These are phyloP conservation scores for Danielia oregonensis DNA, from an alignment of 805 yeast genomes.

Conservation along the genomic window DNA sequence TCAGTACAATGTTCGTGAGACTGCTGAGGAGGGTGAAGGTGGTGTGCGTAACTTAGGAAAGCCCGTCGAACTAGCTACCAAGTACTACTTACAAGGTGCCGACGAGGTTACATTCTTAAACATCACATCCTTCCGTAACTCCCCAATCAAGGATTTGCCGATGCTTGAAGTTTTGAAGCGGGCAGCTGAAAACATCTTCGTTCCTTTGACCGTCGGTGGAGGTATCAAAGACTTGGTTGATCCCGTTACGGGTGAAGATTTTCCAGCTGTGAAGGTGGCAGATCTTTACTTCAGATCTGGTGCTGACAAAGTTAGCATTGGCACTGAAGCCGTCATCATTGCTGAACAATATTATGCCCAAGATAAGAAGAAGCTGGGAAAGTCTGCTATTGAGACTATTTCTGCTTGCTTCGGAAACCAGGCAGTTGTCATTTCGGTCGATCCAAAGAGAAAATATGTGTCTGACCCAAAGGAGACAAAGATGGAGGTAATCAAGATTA, in stretches of 20 bases:
- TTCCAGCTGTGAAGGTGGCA: conserved; percentile 90
- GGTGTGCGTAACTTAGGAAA: conserved; percentile 92
- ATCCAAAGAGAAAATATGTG: conserved; percentile 86
- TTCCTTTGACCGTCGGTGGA: conserved; percentile 97
- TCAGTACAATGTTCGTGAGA: conserved; percentile 93
- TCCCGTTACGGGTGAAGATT: conserved; percentile 66
- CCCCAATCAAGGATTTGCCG: conserved; percentile 90
- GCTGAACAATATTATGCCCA: conserved; percentile 75
- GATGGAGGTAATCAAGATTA: conserved; percentile 63
- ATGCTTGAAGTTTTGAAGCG: conserved; percentile 84
- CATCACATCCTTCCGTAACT: conserved; percentile 92
- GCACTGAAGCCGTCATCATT: conserved; percentile 93
- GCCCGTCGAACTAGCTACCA: conserved; percentile 91
- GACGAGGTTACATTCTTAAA: conserved; percentile 95
- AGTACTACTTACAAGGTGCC: conserved; percentile 91
- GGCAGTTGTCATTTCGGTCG: conserved; percentile 98
- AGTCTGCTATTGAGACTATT: conserved; percentile 88
- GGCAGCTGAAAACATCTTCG: conserved; percentile 89
- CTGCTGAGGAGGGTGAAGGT: conserved; percentile 36
- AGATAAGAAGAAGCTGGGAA: conserved; percentile 61
- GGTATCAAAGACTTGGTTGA: conserved; percentile 91
- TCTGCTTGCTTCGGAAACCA: conserved; percentile 91
- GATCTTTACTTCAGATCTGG: conserved; percentile 90
- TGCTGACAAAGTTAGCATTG: conserved; percentile 96
- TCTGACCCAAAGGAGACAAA: conserved; percentile 53